Base-by-base conservation (phyloP, 768 basidiomycete genomes). In the Naematelia aurantialba region DNA sequence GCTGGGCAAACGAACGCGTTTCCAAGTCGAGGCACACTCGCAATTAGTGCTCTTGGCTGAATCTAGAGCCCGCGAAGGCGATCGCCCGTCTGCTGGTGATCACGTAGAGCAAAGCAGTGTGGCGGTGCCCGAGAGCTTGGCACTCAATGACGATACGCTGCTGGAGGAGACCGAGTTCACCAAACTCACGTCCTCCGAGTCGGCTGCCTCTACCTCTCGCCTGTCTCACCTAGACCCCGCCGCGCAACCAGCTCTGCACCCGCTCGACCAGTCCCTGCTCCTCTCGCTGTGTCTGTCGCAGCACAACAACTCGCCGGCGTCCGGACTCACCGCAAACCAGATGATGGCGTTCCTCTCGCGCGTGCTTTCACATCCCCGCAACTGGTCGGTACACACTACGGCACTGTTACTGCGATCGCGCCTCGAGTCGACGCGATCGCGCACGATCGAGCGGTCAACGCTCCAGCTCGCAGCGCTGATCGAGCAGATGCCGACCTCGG, bases 311-410 rank as follows among this genome's bases (percentile, higher is more conserved):
- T 89, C 90, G 1, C 93, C 93, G 17, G 79, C 82, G 47, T 89
- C 94, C 78, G 94, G 92, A 12, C 83, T 99, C 54, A 96, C 93
- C 26, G 81, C 83, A 52, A 89, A 90, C 68, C 92, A 98, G 73
- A 93, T 98, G 88, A 76, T 85, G 1, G 89, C 96, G 12, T 98
- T 94, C 81, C 85, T 98, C 58, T 77, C 86, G 12, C 88, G 94
- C 34, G 90, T 97, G 34, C 84, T 98, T 64, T 81, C 86, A 1
- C 90, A 97, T 72, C 91, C 92, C 1, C 60, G 72, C 0, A 98
- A 97, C 76, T 99, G 96, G 96, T 88, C 91, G 4, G 81, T 98
- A 27, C 91, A 98, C 79, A 94, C 93, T 34, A 94, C 93, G 85
- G 93, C 91, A 26, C 85, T 98, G 53, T 83, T 99, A 51, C 84